phyloP scores from a whole-genome alignment of 2,329 filamentous ascomycete genomes.

The Dothideomycetidae sp. region DNA sequence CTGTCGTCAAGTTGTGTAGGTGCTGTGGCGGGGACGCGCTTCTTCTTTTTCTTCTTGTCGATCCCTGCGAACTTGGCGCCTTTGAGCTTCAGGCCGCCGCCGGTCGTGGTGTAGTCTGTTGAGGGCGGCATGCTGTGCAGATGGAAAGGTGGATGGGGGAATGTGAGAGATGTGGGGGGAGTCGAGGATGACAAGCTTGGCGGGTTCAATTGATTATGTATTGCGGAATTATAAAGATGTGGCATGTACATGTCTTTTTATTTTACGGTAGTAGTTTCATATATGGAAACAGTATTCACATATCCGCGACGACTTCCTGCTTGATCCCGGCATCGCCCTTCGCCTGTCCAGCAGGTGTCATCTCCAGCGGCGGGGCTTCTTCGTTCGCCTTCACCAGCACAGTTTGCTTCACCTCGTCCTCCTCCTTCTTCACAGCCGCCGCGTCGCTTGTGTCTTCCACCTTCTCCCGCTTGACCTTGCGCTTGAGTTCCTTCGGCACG shows the following conservation, averaged over 20 bases:
- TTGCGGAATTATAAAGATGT: no score
- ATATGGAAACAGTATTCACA: no score
- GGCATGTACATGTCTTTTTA: no score
- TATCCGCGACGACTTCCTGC: slow-evolving; percentile 3
- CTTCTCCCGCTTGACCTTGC: slow-evolving; percentile 31
- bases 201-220: no score
- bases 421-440: slow-evolving; percentile 16
- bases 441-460: slow-evolving; percentile 20
- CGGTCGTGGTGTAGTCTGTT: slow-evolving; percentile 58
- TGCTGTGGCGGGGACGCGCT: slow-evolving; percentile 21
- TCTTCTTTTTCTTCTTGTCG: slow-evolving; percentile 51
- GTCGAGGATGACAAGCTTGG: no score
- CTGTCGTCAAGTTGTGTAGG: no score
- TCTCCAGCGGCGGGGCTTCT: slow-evolving; percentile 5
- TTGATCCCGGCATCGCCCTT: slow-evolving; percentile 5
- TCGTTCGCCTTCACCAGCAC: slow-evolving; percentile 8
- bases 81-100: slow-evolving; percentile 75
- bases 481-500: slow-evolving; percentile 36
- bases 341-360: not conserved
- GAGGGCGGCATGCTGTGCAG: slow-evolving; percentile 35
- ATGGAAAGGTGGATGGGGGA: no score
- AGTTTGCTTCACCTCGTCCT: slow-evolving; percentile 14
- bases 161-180: no score
- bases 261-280: no score
- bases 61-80: slow-evolving; percentile 49